phyloP scores from a whole-genome alignment of 176 grass and related monocot genomes.

The Dactylis glomerata region DNA sequence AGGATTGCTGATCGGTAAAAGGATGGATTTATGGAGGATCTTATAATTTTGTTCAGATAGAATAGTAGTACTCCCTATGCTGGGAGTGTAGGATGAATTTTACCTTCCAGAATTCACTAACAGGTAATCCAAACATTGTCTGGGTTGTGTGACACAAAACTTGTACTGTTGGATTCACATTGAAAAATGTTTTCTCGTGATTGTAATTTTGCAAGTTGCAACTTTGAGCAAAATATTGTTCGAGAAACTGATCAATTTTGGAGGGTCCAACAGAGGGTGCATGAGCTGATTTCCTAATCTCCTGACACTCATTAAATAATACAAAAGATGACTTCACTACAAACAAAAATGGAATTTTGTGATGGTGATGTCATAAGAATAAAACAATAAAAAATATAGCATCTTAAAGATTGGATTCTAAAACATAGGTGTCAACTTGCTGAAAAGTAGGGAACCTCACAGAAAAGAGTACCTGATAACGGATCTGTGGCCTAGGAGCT shows the following conservation, averaged over 20 bases:
- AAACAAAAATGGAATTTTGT: conserved; percentile 9
- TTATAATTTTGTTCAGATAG: not conserved
- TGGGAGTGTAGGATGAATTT: not conserved
- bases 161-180: not conserved
- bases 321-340: not conserved
- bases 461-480: conserved; percentile 29
- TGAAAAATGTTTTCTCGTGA: not conserved
- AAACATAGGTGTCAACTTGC: not conserved
- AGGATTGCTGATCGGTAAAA: not conserved
- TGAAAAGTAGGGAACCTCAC: conserved; percentile 38
- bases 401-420: conserved; percentile 36
- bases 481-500: conserved; percentile 37
- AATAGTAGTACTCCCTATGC: not conserved
- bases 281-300: conserved; percentile 7
- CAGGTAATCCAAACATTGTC: not conserved
- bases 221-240: not conserved
- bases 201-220: not conserved
- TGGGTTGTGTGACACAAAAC: not conserved
- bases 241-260: not conserved
- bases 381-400: conserved; percentile 29
- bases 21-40: not conserved
- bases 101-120: not conserved
- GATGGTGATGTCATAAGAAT: conserved; percentile 33
- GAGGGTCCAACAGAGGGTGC: not conserved
- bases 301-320: not conserved